A percentile compares a stretch with the other conserved stretches of the same genome.
phyloP scores from a whole-genome alignment of 768 basidiomycete species.

The Mycena latifolia region DNA sequence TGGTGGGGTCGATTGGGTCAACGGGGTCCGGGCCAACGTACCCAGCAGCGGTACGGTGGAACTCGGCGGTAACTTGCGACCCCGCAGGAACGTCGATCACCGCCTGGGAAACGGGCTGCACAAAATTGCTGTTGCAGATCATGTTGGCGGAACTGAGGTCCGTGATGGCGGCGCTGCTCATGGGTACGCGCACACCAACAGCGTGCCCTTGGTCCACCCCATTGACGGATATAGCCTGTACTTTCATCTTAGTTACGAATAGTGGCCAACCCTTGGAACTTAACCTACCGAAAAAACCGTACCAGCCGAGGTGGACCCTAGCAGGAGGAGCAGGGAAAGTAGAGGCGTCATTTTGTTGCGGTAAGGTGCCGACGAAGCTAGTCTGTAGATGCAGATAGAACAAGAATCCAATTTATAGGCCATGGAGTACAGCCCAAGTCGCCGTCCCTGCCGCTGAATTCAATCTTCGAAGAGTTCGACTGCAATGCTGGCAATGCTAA shows the following conservation, averaged over 20 bases:
- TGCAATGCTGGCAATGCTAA: conserved; percentile 5
- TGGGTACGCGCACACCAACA: conserved; percentile 58
- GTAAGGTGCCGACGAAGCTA: neutral
- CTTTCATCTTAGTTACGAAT: neutral
- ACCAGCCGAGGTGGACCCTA: conserved; percentile 4
- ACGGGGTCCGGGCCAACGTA: conserved; percentile 50
- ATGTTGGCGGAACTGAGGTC: conserved; percentile 57
- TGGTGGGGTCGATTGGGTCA: conserved; percentile 56
- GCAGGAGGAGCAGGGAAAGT: conserved; percentile 5
- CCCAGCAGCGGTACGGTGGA: conserved; percentile 53
- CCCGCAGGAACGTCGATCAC: conserved; percentile 56
- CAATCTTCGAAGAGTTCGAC: neutral
- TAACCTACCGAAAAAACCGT: conserved; percentile 7
- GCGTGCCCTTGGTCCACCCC: conserved; percentile 60
- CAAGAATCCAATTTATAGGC: conserved; percentile 5
- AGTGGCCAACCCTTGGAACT: neutral
- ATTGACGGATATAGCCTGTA: conserved; percentile 57
- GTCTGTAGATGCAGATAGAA: neutral
- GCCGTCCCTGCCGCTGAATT: too few species aligned
- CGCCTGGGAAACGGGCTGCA: conserved; percentile 49
- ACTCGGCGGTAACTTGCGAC: conserved; percentile 53
- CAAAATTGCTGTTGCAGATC: conserved; percentile 56
- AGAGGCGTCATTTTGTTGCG: conserved; percentile 10
- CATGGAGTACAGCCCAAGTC: too few species aligned
- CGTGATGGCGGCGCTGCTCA: conserved; percentile 56